A percentile compares a stretch with the other conserved stretches of the same genome.
phyloP scores from a whole-genome alignment of 2,329 filamentous ascomycete species.

The Fusarium duplospermum region DNA sequence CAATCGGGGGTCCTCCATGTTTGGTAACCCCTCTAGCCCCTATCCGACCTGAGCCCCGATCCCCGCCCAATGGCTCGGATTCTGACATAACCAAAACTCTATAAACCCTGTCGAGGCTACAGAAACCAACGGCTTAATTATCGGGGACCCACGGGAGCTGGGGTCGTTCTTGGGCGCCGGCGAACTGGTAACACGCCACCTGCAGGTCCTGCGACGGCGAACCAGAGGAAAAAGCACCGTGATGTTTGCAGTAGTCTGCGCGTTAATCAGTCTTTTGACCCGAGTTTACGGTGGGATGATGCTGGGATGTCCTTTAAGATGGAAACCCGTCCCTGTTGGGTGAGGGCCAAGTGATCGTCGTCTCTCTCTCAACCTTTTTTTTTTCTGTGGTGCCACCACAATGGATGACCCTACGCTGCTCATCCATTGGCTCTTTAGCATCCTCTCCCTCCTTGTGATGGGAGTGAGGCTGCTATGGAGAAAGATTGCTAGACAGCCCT shows the following conservation, averaged over 20 bases:
- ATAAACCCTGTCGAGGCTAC: neutral
- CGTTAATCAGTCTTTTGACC: neutral
- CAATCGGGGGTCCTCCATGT: neutral
- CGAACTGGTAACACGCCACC: neutral
- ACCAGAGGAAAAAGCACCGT: neutral
- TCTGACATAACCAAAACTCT: neutral
- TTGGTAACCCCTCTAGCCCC: neutral
- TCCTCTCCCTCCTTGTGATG: neutral
- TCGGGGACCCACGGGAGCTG: neutral
- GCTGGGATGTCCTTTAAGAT: slow-evolving; percentile 1
- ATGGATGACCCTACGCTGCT: slow-evolving; percentile 32
- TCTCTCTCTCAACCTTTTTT: neutral
- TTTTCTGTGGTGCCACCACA: neutral
- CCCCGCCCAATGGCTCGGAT: neutral
- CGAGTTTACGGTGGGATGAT: neutral
- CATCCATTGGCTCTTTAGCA: slow-evolving; percentile 23
- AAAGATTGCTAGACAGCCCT: neutral
- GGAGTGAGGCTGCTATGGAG: slow-evolving; percentile 2
- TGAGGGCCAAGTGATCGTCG: neutral
- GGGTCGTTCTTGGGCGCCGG: neutral
- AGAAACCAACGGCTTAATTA: neutral
- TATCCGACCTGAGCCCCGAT: neutral
- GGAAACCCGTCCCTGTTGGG: neutral
- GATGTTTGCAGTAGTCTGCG: neutral
- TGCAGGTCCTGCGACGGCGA: neutral